A percentile compares a stretch with the other conserved stretches of the same genome.
Evolutionary conservation across 108 stramenopile species (phyloP).

Genomic region (Conticribra guillardii): DNA sequence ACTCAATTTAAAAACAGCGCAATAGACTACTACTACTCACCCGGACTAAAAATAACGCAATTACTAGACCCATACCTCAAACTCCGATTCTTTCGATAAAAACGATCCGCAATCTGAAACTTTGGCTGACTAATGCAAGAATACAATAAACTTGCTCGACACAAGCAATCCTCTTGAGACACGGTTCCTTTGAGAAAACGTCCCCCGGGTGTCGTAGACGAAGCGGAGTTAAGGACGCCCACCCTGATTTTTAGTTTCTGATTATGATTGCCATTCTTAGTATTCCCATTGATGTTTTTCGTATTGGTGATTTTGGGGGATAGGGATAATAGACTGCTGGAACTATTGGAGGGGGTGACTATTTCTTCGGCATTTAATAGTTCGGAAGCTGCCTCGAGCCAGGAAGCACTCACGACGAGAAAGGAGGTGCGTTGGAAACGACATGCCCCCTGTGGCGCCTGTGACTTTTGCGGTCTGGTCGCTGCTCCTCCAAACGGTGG

Average conservation of each 20-base stretch:
- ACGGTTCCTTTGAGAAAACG: conserved; percentile 55
- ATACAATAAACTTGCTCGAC: conserved; percentile 56
- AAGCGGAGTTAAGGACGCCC: conserved; percentile 54
- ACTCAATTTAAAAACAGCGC: background rate
- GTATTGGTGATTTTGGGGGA: conserved; percentile 10
- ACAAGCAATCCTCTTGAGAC: conserved; percentile 57
- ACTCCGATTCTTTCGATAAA: conserved; percentile 51
- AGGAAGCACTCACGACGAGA: conserved; percentile 43
- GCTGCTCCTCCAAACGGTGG: background rate
- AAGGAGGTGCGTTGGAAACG: conserved; percentile 39
- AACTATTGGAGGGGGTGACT: background rate
- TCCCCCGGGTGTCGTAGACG: conserved; percentile 52
- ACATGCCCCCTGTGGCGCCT: too few relatives aligned
- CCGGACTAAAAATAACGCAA: conserved; percentile 51
- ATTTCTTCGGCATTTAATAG: conserved; percentile 18
- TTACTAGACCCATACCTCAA: conserved; percentile 42
- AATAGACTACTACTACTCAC: conserved; percentile 13
- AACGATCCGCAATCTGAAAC: conserved; percentile 34
- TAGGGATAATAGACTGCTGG: background rate
- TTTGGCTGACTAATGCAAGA: conserved; percentile 54
- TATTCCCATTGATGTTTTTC: too few relatives aligned
- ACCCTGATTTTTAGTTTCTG: conserved; percentile 32
- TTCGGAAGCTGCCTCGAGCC: conserved; percentile 47
- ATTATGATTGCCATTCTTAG: too few relatives aligned
- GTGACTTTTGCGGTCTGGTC: too few relatives aligned